Base-by-base conservation (phyloP, 345 rosid genomes). In the Adansonia digitata region DNA sequence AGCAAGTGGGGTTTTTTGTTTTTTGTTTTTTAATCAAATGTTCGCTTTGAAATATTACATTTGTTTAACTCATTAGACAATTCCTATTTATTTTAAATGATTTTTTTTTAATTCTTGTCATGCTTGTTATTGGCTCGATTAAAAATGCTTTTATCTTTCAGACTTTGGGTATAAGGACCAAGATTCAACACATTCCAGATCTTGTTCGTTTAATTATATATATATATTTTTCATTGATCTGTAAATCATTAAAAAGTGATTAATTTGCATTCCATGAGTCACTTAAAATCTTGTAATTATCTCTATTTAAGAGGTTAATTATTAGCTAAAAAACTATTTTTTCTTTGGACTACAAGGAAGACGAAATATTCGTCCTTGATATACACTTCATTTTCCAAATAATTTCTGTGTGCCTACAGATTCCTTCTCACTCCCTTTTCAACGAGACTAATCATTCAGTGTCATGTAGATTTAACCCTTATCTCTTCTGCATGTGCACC, bases 401-500 rank as follows among this genome's bases (percentile, higher is more conserved):
- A 18, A 1, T 18, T 18, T 69, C 20, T 15, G 18, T 10, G 39
- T 69, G 17, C 17, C 0, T 9, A 37, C 45, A 11, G 0, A 63
- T 39, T 63, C 46, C 43, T 15, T 29, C 10, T 48, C 42, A 69
- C 27, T 29, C 18, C 42, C 42, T 49, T 69, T 49, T 49, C 59
- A 31, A 69, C 10, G 27, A 5, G 49, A 69, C 59, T 9, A 18
- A 20, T 49, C 45, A 49, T 27, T 18, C 43, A 29, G 42, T 29
- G 42, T 49, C 35, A 5, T 31, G 27, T 31, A 10, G 46, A 17
- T 6, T 26, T 68, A 15, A 45, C 56, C 10, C n/a, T 12, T 45
- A 26, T 48, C 42, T 46, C 57, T 49, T 27, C 31, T 69, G 60
- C 73, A 69, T 49, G 73, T 69, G 59, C 42, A 63, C 74, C 26